These are phyloP conservation scores for Blumeria hordei DNA, from an alignment of 2,329 filamentous ascomycete species.

Conservation along the genomic window DNA sequence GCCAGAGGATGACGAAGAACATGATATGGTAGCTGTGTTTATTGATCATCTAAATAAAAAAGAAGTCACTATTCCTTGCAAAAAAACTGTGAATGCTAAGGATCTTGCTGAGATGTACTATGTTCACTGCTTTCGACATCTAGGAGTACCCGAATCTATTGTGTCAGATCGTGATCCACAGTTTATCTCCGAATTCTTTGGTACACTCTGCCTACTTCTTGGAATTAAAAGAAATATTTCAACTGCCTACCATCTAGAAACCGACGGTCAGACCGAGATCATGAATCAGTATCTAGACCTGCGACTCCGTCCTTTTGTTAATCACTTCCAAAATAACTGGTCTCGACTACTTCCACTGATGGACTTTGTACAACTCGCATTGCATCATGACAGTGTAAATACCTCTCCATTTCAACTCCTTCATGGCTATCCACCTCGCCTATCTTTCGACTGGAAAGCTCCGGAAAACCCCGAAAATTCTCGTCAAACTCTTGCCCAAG, in stretches of 20 bases:
- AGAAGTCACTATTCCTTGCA: background rate
- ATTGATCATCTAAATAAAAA: background rate
- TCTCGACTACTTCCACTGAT: background rate
- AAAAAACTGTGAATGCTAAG: conserved; percentile 1
- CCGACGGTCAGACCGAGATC: conserved; percentile 6
- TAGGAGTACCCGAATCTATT: conserved; percentile 1
- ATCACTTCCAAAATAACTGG: conserved; percentile 1
- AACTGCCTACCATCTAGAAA: conserved; percentile 4
- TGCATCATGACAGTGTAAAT: background rate
- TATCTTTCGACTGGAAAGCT: background rate
- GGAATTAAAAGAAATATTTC: conserved; percentile 4
- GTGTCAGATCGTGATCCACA: conserved; percentile 5
- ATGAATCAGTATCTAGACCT: conserved; percentile 7
- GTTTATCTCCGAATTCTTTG: conserved; percentile 6
- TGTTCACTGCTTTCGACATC: conserved; percentile 3
- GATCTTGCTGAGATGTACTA: conserved; percentile 2
- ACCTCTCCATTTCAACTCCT: background rate
- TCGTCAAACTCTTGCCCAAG: background rate
- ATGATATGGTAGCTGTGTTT: too few species aligned
- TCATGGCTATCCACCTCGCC: background rate
- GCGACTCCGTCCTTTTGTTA: conserved; percentile 2
- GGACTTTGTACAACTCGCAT: background rate
- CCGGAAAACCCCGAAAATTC: background rate
- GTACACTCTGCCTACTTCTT: conserved; percentile 2
- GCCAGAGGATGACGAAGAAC: background rate